phyloP scores from a whole-genome alignment of 371 early-diverging fungal genomes.

The Coemansia sp. region DNA sequence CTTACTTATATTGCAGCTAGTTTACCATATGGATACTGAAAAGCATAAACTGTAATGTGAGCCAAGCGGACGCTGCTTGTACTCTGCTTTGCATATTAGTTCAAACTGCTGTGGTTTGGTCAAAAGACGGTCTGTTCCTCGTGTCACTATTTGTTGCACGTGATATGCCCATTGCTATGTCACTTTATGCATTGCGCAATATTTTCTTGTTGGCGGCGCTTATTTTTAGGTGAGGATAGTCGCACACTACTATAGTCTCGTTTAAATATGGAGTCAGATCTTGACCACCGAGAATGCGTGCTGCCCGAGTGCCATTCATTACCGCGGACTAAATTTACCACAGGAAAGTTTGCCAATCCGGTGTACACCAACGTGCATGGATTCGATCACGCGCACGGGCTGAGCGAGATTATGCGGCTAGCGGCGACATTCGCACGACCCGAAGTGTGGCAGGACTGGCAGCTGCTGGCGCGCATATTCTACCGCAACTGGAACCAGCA shows the following conservation, averaged over 20 bases:
- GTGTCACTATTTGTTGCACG: too few relatives aligned
- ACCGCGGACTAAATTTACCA: conserved; percentile 23
- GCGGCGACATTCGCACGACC: neutral
- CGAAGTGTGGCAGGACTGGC: conserved; percentile 28
- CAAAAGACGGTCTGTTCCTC: too few relatives aligned
- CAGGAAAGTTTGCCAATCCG: conserved; percentile 21
- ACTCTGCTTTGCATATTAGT: too few relatives aligned
- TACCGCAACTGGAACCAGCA: conserved; percentile 49
- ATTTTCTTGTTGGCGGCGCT: too few relatives aligned
- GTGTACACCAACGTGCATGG: conserved; percentile 29
- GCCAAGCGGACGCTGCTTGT: too few relatives aligned
- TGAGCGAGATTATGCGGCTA: neutral
- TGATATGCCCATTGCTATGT: too few relatives aligned
- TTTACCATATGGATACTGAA: neutral
- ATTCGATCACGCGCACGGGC: conserved; percentile 18
- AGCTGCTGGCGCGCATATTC: conserved; percentile 30
- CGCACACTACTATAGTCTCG: too few relatives aligned
- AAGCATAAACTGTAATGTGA: too few relatives aligned
- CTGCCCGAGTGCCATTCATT: conserved; percentile 39
- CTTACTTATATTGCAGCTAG: neutral
- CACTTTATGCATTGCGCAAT: too few relatives aligned
- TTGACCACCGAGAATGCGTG: conserved; percentile 2
- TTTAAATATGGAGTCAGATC: conserved; percentile 3
- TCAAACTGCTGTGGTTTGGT: too few relatives aligned
- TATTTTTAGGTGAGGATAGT: too few relatives aligned